Evolutionary conservation across 2,329 filamentous ascomycete genomes (phyloP), one percentile per base, ranked within the genome.

Genomic region (Arthrinium puccinioides): DNA sequence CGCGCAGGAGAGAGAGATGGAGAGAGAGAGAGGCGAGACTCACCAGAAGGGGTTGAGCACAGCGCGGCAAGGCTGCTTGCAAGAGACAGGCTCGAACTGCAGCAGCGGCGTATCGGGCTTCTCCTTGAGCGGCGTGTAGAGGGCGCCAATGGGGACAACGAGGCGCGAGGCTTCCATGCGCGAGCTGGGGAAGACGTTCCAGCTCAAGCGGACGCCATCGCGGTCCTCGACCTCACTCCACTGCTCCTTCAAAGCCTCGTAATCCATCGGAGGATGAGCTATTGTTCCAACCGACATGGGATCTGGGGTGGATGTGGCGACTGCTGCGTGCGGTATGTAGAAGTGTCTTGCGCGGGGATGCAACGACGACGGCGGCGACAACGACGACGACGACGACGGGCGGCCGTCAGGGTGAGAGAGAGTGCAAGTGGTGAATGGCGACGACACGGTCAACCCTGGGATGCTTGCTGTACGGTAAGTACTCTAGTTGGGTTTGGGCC

Each of bases 151-250:
- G 43, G 92, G 92, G 24, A 97, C 92, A 46, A 96, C 89, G 37
- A 96, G 79, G 44, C 89, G 79, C 42, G 88, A 95, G 39, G 89
- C 89, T 81, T 96, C 89, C 88, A 98, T 96, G 61, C 92, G 87
- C 56, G 90, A 90, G 70, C 89, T 96, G 34, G 92, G 92, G 57
- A 98, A 94, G 44, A 94, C 94, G 61, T 98, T 98, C 92, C 92
- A 98, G 66, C 90, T 96, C 49, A 98, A 74, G 46, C 92, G 82
- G 56, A 97, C 79, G 44, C 92, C 92, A 79, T 98, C 92, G 51
- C 87, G 82, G 57, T 98, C 92, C 70, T 98, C 92, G 41, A 94
- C 82, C 62, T 96, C 88, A 56, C 83, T 87, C 89, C 89, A 96
- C 69, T 90, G 84, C 66, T 96, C 89, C 69, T 96, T 96, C 50